Evolutionary conservation across 495 filamentous ascomycete species (phyloP), one percentile per base, ranked within the genome.

Genomic region (Aspergillus cristatus): DNA sequence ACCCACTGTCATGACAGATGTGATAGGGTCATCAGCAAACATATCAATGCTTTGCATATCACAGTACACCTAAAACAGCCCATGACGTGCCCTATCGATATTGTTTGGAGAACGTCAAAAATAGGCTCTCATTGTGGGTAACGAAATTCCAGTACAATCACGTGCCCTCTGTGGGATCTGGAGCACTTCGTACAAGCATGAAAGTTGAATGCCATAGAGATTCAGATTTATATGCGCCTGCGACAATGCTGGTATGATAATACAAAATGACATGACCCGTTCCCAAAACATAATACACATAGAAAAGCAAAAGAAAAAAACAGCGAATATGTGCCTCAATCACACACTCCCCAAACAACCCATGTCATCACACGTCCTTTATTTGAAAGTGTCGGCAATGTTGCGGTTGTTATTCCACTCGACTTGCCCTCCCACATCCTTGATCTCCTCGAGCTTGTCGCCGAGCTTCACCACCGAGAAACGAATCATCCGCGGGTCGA

Each of bases 401-500:
- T 28, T 57, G 31, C 50, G 50, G 13, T 14, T 38, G 15, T 58
- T 64, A 51, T 65, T 71, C 80, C 80, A 85, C 35, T 72, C 58
- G 16, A 80, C 72, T 39, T 65, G 55, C 5, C 82, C 78, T 7
- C 67, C 51, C 62, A 82, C 55, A 59, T 76, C 63, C 63, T 74
- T 72, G 61, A 75, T 62, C 61, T 86, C 65, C 57, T 77, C 75
- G 32, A 93, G 66, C 57, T 79, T 86, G 38, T 80, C 71, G 18
- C 89, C 93, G 36, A 97, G 59, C 71, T 88, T 93, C 25, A 97
- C 88, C 26, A 85, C 74, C 25, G 78, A 77, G 50, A 87, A 85
- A 44, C 83, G 75, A 38, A 98, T 82, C 77, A 96, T 83, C 50
- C 91, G 69, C 14, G 93, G 88, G 57, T 98, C 91, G 51, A 94